These are phyloP conservation scores for Camellia oleifera DNA, from an alignment of 179 eudicot species.

Conservation along the genomic window DNA sequence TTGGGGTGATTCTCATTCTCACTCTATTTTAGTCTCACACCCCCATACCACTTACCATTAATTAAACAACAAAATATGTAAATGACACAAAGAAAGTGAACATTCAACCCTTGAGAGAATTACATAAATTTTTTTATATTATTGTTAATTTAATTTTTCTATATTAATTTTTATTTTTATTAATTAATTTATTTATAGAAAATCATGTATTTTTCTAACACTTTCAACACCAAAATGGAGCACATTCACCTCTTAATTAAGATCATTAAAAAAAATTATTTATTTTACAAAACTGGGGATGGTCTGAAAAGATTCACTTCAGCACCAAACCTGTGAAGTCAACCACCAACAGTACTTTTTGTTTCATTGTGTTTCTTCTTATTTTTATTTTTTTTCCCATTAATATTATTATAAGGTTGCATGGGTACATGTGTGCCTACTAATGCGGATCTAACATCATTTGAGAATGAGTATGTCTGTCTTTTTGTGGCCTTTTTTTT, in stretches of 20 bases:
- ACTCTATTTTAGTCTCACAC: no score
- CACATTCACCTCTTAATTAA: background rate
- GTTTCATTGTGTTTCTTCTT: slow-evolving; percentile 17
- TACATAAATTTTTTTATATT: no score
- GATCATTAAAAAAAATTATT: background rate
- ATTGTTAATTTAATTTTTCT: no score
- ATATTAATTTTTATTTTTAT: no score
- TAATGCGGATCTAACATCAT: slow-evolving; percentile 64
- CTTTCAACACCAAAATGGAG: background rate
- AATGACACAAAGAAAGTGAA: background rate
- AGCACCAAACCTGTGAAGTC: slow-evolving; percentile 44
- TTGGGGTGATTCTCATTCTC: no score
- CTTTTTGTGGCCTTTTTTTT: slow-evolving; percentile 20
- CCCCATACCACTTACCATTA: no score
- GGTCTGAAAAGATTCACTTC: slow-evolving; percentile 38
- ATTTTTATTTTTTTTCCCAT: background rate
- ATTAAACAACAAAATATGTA: background rate
- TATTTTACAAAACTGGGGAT: background rate
- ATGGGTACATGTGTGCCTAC: slow-evolving; percentile 55
- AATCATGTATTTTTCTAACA: no score
- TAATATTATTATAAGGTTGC: slow-evolving; percentile 10
- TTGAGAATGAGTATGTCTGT: slow-evolving; percentile 70
- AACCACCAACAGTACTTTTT: slow-evolving; percentile 34
- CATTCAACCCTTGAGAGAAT: background rate
- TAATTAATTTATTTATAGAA: no score